Evolutionary conservation across 768 basidiomycete genomes (phyloP), one percentile per base, ranked within the genome.

Genomic region (Kwoniella botswanensis): DNA sequence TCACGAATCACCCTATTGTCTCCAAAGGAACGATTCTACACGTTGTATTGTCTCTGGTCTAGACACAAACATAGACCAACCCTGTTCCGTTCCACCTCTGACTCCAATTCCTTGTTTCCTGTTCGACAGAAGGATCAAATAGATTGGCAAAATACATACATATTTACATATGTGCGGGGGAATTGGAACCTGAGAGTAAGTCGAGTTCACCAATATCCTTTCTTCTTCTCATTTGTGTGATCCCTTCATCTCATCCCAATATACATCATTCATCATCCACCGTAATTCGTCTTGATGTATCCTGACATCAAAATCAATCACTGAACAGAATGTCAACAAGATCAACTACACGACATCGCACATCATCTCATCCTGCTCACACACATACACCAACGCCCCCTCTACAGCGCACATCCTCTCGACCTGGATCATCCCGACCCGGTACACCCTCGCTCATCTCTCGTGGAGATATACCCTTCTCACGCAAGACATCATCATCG

Each of bases 401-500:
- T 26, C 42, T 69, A 50, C 61, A 63, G 46, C 68, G 68, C 17
- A 69, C 68, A 57, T 56, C 68, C 6, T 69, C 68, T 29, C 60
- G 58, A 29, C 68, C 68, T 9, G 68, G 68, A 13, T 63, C 68
- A 57, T 69, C 68, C 18, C 26, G 68, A 24, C 68, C 68, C 41
- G 54, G 53, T 35, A 65, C 69, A 58, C 69, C 69, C 12, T 65
- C 67, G n/a, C 4, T n/a, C 5, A 18, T 22, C n/a, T 55, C 59
- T 61, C 43, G 69, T 35, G 58, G 56, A 13, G 63, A 70, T 60
- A 70, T 65, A 22, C 63, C 63, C 6, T 17, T 61, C 50, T 55
- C 69, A 21, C 70, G 59, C 5, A 65, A 60, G 6, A 18, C 46
- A 66, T 66, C 59, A 13, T 61, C 70, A 1, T 29, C 42, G 53